Conservation (phyloP, 805 yeast genomes). For the Debaryomyces tyrocola region DNA sequence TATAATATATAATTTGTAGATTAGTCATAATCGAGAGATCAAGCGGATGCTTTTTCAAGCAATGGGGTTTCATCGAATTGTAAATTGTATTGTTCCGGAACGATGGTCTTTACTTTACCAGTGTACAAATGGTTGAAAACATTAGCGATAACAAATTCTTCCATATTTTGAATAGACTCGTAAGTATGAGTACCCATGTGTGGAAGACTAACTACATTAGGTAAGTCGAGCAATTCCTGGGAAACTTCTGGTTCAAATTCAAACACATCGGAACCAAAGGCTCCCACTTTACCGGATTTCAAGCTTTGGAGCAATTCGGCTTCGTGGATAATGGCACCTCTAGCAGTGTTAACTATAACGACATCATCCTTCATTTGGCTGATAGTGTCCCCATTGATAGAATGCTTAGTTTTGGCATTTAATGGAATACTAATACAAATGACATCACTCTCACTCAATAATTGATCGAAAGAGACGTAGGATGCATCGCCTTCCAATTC, state of each 20-base stretch:
- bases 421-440: constrained; percentile 77
- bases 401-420: constrained; percentile 68
- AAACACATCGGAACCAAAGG: constrained; percentile 75
- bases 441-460: constrained; percentile 63
- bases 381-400: constrained; percentile 60
- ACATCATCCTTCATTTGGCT: constrained; percentile 75
- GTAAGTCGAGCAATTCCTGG: constrained; percentile 57
- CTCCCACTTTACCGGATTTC: constrained; percentile 61
- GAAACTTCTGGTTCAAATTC: constrained; percentile 75
- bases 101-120: constrained; percentile 71
- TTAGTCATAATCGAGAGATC: too few species aligned
- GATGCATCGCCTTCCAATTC: constrained; percentile 70
- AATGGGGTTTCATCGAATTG: constrained; percentile 21
- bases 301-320: constrained; percentile 53
- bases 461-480: constrained; percentile 70
- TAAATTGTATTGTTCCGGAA: constrained; percentile 67
- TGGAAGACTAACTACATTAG: constrained; percentile 76
- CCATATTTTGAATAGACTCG: constrained; percentile 81
- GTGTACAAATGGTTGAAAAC: constrained; percentile 54
- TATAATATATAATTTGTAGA: too few species aligned
- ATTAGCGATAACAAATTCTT: constrained; percentile 71
- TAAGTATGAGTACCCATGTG: constrained; percentile 84
- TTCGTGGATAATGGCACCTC: constrained; percentile 84
- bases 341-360: constrained; percentile 73
- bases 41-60: not conserved